These are phyloP conservation scores for Verbascum thapsus DNA, from an alignment of 257 asterid genomes.

Conservation along the genomic window DNA sequence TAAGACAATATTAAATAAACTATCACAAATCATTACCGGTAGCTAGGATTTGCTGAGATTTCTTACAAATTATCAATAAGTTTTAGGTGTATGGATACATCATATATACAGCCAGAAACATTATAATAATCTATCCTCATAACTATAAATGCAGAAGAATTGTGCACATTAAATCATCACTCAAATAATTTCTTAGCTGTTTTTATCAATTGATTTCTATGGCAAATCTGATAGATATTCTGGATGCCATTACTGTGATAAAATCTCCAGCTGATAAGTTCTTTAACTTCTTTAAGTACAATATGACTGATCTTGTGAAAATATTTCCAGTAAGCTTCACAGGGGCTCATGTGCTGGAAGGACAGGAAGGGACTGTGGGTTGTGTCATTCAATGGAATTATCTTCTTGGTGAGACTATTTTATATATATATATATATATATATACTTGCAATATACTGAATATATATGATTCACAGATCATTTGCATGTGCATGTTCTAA, in stretches of 20 bases:
- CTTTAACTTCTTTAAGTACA: conserved; percentile 28
- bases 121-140: neutral
- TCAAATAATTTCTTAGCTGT: neutral
- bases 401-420: conserved; percentile 31
- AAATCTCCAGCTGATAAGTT: conserved; percentile 31
- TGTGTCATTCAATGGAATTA: conserved; percentile 36
- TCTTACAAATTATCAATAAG: too few species aligned
- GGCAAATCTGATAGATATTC: conserved; percentile 24
- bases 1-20: too few species aligned
- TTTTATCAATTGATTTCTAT: neutral
- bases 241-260: conserved; percentile 21
- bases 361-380: conserved; percentile 39
- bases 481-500: too few species aligned
- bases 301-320: conserved; percentile 25
- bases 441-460: too few species aligned
- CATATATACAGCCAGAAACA: too few species aligned
- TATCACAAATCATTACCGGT: too few species aligned
- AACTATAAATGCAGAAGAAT: conserved; percentile 5
- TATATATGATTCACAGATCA: too few species aligned
- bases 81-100: too few species aligned
- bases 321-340: conserved; percentile 32
- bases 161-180: neutral
- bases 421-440: too few species aligned
- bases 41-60: too few species aligned
- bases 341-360: conserved; percentile 32